Evolutionary conservation across 2,329 filamentous ascomycete genomes (phyloP).

Genomic region (Calonectria pauciramosa): DNA sequence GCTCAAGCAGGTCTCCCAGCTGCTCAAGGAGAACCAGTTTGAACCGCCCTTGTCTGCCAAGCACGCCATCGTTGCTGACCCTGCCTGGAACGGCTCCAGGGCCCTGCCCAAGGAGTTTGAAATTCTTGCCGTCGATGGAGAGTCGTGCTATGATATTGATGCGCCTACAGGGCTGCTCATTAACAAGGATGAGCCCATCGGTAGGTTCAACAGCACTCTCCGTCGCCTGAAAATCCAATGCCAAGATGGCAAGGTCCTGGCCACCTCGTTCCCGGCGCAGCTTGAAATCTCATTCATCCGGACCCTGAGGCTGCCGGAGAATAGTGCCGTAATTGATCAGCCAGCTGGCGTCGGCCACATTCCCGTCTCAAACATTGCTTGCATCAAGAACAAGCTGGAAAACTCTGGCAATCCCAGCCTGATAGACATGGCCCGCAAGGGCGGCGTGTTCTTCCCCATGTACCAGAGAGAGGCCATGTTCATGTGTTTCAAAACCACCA

Average conservation of each 20-base stretch:
- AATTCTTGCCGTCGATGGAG: not conserved
- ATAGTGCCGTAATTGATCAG: not conserved
- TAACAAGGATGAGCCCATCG: not conserved
- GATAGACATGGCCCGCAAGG: constrained; percentile 23
- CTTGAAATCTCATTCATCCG: constrained; percentile 23
- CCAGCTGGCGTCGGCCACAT: constrained; percentile 14
- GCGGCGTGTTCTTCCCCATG: constrained; percentile 28
- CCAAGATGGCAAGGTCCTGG: constrained; percentile 1
- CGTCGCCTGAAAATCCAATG: not conserved
- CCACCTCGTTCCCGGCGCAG: constrained; percentile 10
- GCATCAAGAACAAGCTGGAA: constrained; percentile 7
- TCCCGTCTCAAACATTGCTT: constrained; percentile 12
- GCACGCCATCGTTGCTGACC: not conserved
- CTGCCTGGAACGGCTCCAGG: not conserved
- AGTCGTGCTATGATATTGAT: constrained; percentile 15
- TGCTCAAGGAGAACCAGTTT: not conserved
- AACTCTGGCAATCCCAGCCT: constrained; percentile 17
- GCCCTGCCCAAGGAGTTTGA: not conserved
- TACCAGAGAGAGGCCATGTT: constrained; percentile 30
- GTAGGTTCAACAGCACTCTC: not conserved
- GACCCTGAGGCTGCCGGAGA: constrained; percentile 21
- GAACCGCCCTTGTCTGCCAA: constrained; percentile 2
- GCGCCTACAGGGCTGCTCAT: not conserved
- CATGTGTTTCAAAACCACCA: constrained; percentile 18
- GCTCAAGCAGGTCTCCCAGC: not conserved